Percentiles rank a stretch among this genome's conserved stretches.
Conservation (phyloP, 805 yeast genomes). For the Scheffersomyces stipitis region DNA sequence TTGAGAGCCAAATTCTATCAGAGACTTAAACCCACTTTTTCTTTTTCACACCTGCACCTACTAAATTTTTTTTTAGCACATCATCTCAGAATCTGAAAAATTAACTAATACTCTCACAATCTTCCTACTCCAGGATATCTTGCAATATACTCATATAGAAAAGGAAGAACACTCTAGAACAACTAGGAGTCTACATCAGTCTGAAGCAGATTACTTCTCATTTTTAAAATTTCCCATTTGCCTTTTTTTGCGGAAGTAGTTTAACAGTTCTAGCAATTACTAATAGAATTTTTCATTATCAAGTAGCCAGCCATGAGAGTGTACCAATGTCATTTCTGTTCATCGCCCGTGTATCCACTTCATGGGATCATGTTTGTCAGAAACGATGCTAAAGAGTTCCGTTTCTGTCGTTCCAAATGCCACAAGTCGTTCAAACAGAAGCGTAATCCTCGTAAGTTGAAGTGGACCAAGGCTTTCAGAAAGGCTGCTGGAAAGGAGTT, state of each 20-base stretch:
- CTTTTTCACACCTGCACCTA: not conserved
- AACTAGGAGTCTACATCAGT: no score
- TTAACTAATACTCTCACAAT: not conserved
- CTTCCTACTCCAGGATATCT: not conserved
- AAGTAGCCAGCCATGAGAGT: slow-evolving; percentile 79
- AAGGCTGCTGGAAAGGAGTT: slow-evolving; percentile 98
- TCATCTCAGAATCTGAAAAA: slow-evolving; percentile 4
- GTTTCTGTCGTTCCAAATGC: slow-evolving; percentile 97
- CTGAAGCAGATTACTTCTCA: no score
- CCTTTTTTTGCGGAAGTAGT: not conserved
- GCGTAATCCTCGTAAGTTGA: slow-evolving; percentile 96
- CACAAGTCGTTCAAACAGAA: slow-evolving; percentile 97
- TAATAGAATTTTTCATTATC: no score
- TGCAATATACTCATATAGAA: no score
- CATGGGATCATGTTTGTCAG: slow-evolving; percentile 98
- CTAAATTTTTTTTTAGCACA: slow-evolving; percentile 1
- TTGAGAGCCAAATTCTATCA: no score
- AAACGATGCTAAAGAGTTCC: slow-evolving; percentile 95
- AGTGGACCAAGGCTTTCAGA: slow-evolving; percentile 98
- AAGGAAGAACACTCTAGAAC: no score
- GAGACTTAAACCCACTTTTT: no score
- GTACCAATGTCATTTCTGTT: slow-evolving; percentile 92
- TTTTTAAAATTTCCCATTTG: not conserved
- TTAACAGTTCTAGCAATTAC: not conserved
- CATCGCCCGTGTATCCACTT: slow-evolving; percentile 81